Conservation (phyloP, 208 protist genomes). For the Crithidia brevicula region DNA sequence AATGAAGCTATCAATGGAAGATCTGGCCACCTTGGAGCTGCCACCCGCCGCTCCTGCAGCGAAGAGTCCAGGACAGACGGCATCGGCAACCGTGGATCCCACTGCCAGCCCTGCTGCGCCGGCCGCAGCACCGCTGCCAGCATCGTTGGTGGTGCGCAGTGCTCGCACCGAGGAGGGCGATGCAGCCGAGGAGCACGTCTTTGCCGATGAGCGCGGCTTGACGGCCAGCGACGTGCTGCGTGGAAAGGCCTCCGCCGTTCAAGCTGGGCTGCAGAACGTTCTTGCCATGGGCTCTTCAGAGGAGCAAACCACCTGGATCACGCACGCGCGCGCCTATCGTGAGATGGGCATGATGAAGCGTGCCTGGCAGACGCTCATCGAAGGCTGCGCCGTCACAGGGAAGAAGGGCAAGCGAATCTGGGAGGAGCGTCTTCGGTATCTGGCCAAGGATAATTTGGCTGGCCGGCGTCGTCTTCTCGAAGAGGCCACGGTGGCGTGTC, state of each 20-base stretch:
- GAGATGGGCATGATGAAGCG: slow-evolving; percentile 75
- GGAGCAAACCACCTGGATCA: slow-evolving; percentile 88
- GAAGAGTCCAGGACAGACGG: neutral
- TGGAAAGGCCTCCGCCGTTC: slow-evolving; percentile 32
- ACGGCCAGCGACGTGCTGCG: slow-evolving; percentile 71
- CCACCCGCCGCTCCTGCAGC: neutral
- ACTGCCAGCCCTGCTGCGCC: neutral
- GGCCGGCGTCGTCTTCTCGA: slow-evolving; percentile 64
- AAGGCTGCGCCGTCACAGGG: slow-evolving; percentile 72
- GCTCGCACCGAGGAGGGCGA: slow-evolving; percentile 74
- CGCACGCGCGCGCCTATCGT: slow-evolving; percentile 67
- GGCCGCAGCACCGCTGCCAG: neutral
- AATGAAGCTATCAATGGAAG: slow-evolving; percentile 50
- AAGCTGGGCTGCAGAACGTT: slow-evolving; percentile 58
- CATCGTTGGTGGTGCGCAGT: slow-evolving; percentile 49
- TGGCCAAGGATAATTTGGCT: slow-evolving; percentile 34
- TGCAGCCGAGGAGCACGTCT: slow-evolving; percentile 68
- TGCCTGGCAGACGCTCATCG: slow-evolving; percentile 64
- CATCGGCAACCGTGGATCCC: neutral
- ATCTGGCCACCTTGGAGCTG: slow-evolving; percentile 42
- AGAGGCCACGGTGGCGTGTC: slow-evolving; percentile 66
- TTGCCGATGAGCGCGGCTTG: slow-evolving; percentile 74
- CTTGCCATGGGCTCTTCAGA: slow-evolving; percentile 78
- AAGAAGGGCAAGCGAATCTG: slow-evolving; percentile 73
- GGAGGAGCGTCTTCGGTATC: slow-evolving; percentile 67